Evolutionary conservation across 2,329 filamentous ascomycete species (phyloP), one percentile per base, ranked within the genome.

Genomic region (Xylariaceae sp.): DNA sequence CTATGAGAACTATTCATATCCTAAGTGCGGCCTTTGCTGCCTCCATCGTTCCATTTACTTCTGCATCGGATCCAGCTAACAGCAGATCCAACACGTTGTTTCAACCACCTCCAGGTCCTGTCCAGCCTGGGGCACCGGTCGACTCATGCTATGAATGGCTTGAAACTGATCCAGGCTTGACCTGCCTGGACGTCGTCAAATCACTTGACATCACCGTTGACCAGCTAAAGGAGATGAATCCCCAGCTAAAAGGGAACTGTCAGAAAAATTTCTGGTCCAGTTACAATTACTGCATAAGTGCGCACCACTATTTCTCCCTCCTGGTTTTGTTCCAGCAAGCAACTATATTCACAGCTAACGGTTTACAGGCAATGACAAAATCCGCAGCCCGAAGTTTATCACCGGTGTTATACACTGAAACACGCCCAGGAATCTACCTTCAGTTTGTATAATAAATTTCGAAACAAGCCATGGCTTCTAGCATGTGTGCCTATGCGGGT

Each of bases 271-370:
- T 60, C 34, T 60, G 56, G 52, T 36, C 53, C 12, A 53, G 39
- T 12, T 60, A 54, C 12, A 40, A 36, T 23, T 61, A 51, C 39
- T 56, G 54, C 37, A 41, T n/a, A 17, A 53, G 52, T 53, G 33
- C 31, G 51, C 5, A n/a, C n/a, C n/a, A n/a, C n/a, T n/a, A n/a
- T n/a, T n/a, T n/a, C n/a, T n/a, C n/a, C n/a, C n/a, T n/a, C n/a
- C n/a, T n/a, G n/a, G n/a, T n/a, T n/a, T n/a, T n/a, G n/a, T n/a
- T n/a, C n/a, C 6, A 4, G 19, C 9, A 3, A 28, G 9, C 14
- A n/a, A 1, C 12, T 14, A 21, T 11, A 2, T 29, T 45, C 23
- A 28, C 16, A 11, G 17, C 45, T 54, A n/a, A 58, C 40, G 26
- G 9, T 2, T 11, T 23, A 3, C 23, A 58, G 55, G 44, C 4